A percentile compares a stretch with the other conserved stretches of the same genome.
Evolutionary conservation across 306 rosid species (phyloP).

Genomic region (Quercus engelmannii): DNA sequence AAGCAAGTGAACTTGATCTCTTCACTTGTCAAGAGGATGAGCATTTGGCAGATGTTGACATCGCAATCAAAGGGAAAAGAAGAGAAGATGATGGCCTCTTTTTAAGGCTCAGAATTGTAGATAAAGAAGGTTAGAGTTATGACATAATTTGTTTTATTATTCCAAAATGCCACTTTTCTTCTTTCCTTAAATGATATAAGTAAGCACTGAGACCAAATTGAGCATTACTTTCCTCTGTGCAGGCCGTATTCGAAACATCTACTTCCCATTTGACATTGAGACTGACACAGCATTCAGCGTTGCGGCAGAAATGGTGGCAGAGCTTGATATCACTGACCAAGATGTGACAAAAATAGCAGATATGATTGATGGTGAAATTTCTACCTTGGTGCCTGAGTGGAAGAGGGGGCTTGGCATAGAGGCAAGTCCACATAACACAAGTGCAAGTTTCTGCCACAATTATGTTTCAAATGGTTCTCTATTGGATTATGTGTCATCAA

Average conservation of each 20-base stretch:
- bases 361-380: constrained; percentile 80
- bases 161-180: constrained; percentile 9
- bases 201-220: constrained; percentile 14
- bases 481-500: constrained; percentile 52
- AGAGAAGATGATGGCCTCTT: constrained; percentile 75
- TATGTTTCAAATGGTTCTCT: constrained; percentile 54
- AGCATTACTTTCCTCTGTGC: constrained; percentile 11
- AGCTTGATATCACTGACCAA: constrained; percentile 86
- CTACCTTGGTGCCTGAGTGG: constrained; percentile 78
- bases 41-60: constrained; percentile 52
- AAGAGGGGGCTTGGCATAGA: constrained; percentile 33
- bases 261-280: constrained; percentile 88
- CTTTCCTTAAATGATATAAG: not conserved
- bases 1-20: constrained; percentile 58
- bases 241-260: constrained; percentile 89
- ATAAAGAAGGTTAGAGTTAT: constrained; percentile 73
- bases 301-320: constrained; percentile 85
- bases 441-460: constrained; percentile 42
- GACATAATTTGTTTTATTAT: not conserved
- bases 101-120: constrained; percentile 87
- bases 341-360: constrained; percentile 79
- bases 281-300: constrained; percentile 81
- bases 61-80: constrained; percentile 69
- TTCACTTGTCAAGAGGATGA: constrained; percentile 71
- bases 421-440: constrained; percentile 41